Evolutionary conservation across 1,284 basidiomycete genomes (phyloP).

Genomic region (Melanopsichium pennsylvanicum): DNA sequence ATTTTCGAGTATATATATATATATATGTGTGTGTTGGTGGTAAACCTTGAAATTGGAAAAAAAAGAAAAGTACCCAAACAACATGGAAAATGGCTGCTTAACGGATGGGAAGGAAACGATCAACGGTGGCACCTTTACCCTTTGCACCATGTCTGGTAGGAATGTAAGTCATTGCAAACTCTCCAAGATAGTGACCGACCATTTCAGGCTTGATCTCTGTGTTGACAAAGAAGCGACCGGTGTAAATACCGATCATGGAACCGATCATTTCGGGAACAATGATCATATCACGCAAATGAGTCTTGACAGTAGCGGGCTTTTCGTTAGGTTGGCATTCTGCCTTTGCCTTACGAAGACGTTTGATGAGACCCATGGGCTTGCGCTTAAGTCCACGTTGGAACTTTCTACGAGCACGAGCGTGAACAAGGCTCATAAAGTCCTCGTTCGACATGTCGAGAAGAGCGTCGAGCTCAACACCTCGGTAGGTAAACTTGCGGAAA

Average conservation of each 20-base stretch:
- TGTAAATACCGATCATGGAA: conserved; percentile 72
- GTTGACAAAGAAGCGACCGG: conserved; percentile 76
- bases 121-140: conserved; percentile 90
- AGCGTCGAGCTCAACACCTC: conserved; percentile 87
- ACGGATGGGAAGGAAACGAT: conserved; percentile 73
- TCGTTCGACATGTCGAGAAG: conserved; percentile 96
- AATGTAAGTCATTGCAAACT: conserved; percentile 85
- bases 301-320: conserved; percentile 98
- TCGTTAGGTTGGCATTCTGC: conserved; percentile 97
- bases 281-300: conserved; percentile 99
- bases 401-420: conserved; percentile 96
- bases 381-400: conserved; percentile 99
- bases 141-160: conserved; percentile 99
- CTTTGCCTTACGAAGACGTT: conserved; percentile 99
- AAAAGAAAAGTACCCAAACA: neutral
- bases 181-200: conserved; percentile 95
- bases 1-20: neutral
- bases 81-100: conserved; percentile 63
- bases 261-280: conserved; percentile 98
- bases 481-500: conserved; percentile 98
- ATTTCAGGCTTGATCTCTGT: conserved; percentile 94
- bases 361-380: conserved; percentile 97
- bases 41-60: neutral
- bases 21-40: too few species aligned
- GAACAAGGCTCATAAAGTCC: conserved; percentile 80